phyloP scores from a whole-genome alignment of 1,139 yeast species.

The Lodderomyces parapsilosis region DNA sequence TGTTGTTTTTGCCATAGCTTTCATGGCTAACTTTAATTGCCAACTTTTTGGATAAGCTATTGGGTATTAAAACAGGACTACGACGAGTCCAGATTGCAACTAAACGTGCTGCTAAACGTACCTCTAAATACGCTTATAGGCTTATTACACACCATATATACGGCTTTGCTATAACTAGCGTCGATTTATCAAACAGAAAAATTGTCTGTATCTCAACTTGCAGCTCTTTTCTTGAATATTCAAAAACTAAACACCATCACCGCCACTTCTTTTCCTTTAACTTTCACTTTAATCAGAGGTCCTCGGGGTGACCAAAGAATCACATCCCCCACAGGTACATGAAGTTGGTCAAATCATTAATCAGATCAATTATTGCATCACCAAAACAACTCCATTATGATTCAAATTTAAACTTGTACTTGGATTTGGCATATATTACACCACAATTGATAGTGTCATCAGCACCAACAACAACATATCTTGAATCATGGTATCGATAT shows the following conservation, averaged over 20 bases:
- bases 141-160: background rate
- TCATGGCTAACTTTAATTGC: background rate
- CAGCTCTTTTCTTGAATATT: background rate
- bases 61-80: background rate
- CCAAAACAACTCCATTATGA: conserved; percentile 28
- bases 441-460: conserved; percentile 67
- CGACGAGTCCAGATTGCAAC: background rate
- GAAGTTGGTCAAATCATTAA: conserved; percentile 15
- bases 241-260: background rate
- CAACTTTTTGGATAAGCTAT: background rate
- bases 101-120: background rate
- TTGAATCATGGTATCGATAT: conserved; percentile 54
- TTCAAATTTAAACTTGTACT: conserved; percentile 19
- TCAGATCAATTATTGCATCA: conserved; percentile 18
- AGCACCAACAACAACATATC: conserved; percentile 56
- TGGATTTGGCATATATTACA: conserved; percentile 68
- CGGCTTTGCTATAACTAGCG: background rate
- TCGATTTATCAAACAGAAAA: background rate
- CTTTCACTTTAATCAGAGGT: background rate
- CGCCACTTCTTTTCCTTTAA: background rate
- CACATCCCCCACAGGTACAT: conserved; percentile 1
- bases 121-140: background rate
- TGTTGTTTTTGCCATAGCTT: background rate
- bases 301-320: background rate
- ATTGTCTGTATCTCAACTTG: background rate